Base-by-base conservation (phyloP, 202 grass and related monocot species). In the Setaria viridis region DNA sequence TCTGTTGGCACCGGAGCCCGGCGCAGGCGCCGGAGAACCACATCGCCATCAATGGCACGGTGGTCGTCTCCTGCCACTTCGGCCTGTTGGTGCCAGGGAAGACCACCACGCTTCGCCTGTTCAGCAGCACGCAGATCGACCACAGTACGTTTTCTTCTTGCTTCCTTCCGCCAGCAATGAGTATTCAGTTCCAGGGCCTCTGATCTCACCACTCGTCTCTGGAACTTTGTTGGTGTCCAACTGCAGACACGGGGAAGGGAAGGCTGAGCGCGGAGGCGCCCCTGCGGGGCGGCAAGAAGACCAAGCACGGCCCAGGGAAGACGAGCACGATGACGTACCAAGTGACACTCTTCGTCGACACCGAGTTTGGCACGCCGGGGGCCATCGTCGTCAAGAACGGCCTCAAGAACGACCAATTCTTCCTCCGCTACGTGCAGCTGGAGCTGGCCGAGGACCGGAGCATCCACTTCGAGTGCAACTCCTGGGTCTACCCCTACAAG, bases 391-490 rank as follows among this genome's bases (percentile, higher is more conserved):
- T 99, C 29, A 87, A 85, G 79, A 95, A 88, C 76, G 92, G 90
- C 7, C 86, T 82, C 68, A 63, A 67, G 62, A 5, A 25, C 11
- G 88, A 99, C 55, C 88, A 48, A 35, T 99, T 99, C 85, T 91
- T 96, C 80, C 93, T 99, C 67, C 86, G 88, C 6, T 76, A 83
- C 78, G 91, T 94, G 21, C 88, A 67, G 6, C 75, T 99, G 11
- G 19, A 75, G 12, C 39, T 95, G 43, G 74, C 88, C 7, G 91
- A 82, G 2, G 89, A 81, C 80, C 76, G 82, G 6, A 83, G 55
- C 33, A 64, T 99, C 80, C 93, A 96, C 65, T 99, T 99, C 51
- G 93, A 99, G 33, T 99, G 96, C 91, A 92, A 94, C 88, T 99
- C 96, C 6, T 99, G 96, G 96, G 90, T 99, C 4, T 96, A 92